Percentiles rank a stretch among this genome's conserved stretches.
phyloP scores from a whole-genome alignment of 108 stramenopile species.

The Nitzschia inconspicua region DNA sequence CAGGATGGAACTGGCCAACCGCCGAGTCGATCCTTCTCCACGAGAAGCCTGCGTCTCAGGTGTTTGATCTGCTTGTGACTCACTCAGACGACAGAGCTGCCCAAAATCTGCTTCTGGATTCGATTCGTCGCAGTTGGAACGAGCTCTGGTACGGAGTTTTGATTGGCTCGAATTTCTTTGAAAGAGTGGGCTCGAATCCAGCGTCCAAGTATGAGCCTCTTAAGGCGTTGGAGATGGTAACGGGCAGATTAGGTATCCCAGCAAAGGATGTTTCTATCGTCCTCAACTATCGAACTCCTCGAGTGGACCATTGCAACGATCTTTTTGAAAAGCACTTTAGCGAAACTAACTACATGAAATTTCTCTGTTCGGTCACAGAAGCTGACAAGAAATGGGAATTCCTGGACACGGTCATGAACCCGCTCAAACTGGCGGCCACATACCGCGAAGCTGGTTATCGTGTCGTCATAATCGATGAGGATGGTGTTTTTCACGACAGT shows the following conservation, averaged over 20 bases:
- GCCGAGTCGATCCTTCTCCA: not conserved
- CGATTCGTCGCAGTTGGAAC: not conserved
- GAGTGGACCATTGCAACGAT: conserved; percentile 14
- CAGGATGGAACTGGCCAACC: conserved; percentile 18
- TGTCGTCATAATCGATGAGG: conserved; percentile 9
- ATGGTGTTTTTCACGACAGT: conserved; percentile 4
- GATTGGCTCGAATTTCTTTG: conserved; percentile 16
- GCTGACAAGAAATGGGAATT: not conserved
- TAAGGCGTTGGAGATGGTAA: not conserved
- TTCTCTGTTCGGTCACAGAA: conserved; percentile 1
- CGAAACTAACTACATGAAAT: not conserved
- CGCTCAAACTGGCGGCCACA: conserved; percentile 3
- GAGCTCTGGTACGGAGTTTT: conserved; percentile 3
- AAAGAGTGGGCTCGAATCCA: conserved; percentile 15
- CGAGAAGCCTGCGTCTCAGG: not conserved
- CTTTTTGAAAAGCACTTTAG: not conserved
- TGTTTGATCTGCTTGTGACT: conserved; percentile 13
- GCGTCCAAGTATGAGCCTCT: conserved; percentile 3
- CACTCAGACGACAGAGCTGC: not conserved
- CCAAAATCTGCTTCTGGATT: not conserved
- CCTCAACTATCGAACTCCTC: conserved; percentile 13
- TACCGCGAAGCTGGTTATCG: conserved; percentile 3
- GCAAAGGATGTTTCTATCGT: conserved; percentile 3
- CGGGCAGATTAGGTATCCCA: not conserved
- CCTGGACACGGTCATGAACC: conserved; percentile 19